Evolutionary conservation across 1,139 yeast genomes (phyloP), one percentile per base, ranked within the genome.

Genomic region (Pichia sp.): DNA sequence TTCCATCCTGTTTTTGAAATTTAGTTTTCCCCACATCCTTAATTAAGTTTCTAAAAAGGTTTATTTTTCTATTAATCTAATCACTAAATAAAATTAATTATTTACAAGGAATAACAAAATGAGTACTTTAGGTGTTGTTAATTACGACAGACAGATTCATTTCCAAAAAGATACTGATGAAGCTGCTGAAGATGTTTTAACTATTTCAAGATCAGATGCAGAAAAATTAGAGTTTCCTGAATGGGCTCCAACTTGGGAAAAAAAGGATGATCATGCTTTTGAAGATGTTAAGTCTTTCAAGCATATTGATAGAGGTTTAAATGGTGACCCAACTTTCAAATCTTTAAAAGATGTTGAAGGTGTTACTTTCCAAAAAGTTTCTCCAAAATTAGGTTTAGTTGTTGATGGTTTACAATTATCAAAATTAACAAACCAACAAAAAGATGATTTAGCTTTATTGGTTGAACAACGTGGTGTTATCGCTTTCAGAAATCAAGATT

Each of bases 391-490:
- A 47, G 90, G 90, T 27, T 71, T 83, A 33, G 85, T 79, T 62
- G 68, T 83, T 39, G 49, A 50, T 5, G 85, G 86, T 28, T 67
- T 82, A 43, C 85, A 81, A 61, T 67, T 83, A 47, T 75, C 83
- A 2, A 63, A 73, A 52, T 67, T 82, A 49, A 64, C 68, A 45
- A 73, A 72, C 46, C 70, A 67, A 25, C 86, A 76, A 43, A 79
- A 76, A 60, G 78, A 81, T 60, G 88, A 83, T 58, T 70, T 83
- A 60, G 86, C 88, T 0, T 70, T 80, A 42, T 67, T 77, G 39
- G 81, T 77, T 43, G 83, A 83, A n/a, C 75, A 79, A 64, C 73
- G 86, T 59, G 87, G 87, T 42, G 82, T 81, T 42, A 81, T 79
- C 35, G 77, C 81, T 25, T 81, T 83, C 66, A 70, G 85, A 62